Conservation (phyloP, 371 early-diverging fungal genomes). For the Circinella minor region DNA sequence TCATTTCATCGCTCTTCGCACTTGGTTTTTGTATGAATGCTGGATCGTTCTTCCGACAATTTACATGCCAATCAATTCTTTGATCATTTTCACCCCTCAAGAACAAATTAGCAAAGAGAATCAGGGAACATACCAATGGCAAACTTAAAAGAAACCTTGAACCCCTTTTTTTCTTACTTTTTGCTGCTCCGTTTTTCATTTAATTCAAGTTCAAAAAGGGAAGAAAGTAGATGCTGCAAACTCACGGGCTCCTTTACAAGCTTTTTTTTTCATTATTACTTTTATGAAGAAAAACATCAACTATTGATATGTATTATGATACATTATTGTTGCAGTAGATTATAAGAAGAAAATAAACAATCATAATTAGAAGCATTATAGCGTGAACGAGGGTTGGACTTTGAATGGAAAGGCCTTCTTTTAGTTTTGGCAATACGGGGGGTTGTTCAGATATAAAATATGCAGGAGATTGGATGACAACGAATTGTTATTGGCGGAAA, state of each 20-base stretch:
- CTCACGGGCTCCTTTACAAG: too few species aligned
- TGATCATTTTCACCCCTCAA: too few species aligned
- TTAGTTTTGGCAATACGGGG: not conserved
- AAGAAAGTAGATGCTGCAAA: too few species aligned
- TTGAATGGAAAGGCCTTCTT: not conserved
- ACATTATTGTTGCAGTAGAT: too few species aligned
- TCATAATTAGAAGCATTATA: not conserved
- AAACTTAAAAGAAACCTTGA: not conserved
- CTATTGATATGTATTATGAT: not conserved
- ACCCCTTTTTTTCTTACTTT: not conserved
- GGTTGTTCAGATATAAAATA: not conserved
- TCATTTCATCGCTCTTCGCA: not conserved
- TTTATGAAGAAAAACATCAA: too few species aligned
- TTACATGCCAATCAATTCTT: too few species aligned
- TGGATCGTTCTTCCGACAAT: too few species aligned
- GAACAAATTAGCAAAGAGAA: not conserved
- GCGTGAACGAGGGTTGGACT: not conserved
- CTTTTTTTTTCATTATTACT: too few species aligned
- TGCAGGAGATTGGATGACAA: not conserved
- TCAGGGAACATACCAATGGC: not conserved
- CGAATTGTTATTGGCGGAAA: too few species aligned
- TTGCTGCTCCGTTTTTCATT: not conserved
- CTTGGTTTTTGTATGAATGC: too few species aligned
- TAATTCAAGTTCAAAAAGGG: too few species aligned
- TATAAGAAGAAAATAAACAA: not conserved